Conservation (phyloP, 164 flowering plant genomes). For the Sedum album region DNA sequence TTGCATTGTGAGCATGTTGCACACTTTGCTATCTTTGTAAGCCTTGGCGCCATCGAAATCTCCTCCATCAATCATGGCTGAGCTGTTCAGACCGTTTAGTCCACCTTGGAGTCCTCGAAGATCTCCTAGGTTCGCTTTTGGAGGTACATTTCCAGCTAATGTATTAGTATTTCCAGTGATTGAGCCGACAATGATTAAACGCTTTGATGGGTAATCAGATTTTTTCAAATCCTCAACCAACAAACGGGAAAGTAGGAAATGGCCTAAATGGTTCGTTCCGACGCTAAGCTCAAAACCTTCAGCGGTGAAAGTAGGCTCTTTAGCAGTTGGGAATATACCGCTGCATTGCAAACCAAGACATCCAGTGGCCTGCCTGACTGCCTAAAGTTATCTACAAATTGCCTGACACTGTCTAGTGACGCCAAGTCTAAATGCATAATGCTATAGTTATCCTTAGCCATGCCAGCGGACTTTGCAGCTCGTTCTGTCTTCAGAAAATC, state of each 20-base stretch:
- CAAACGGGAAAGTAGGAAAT: conserved; percentile 77
- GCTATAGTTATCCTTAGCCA: conserved; percentile 70
- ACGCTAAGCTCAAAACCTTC: conserved; percentile 95
- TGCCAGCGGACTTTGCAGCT: conserved; percentile 82
- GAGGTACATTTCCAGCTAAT: conserved; percentile 98
- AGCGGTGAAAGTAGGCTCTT: conserved; percentile 82
- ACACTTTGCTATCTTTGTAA: conserved; percentile 99
- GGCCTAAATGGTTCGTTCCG: conserved; percentile 93
- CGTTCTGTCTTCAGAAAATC: conserved; percentile 93
- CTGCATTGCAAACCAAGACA: conserved; percentile 96
- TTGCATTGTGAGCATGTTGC: conserved; percentile 99
- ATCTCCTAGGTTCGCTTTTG: conserved; percentile 96
- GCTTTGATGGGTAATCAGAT: conserved; percentile 85
- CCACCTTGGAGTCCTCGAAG: conserved; percentile 87
- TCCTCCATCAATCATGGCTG: conserved; percentile 93
- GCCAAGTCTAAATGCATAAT: conserved; percentile 92
- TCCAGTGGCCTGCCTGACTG: conserved; percentile 70
- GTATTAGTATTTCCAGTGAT: conserved; percentile 98
- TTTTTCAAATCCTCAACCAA: conserved; percentile 68
- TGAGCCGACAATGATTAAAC: conserved; percentile 90
- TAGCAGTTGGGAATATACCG: conserved; percentile 92
- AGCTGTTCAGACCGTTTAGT: conserved; percentile 66
- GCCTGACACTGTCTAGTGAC: conserved; percentile 90
- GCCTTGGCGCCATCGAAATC: conserved; percentile 97
- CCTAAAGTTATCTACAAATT: conserved; percentile 74